These are phyloP conservation scores for Bocquillonia castaneifolia DNA, from an alignment of 441 rosid species.

Conservation along the genomic window DNA sequence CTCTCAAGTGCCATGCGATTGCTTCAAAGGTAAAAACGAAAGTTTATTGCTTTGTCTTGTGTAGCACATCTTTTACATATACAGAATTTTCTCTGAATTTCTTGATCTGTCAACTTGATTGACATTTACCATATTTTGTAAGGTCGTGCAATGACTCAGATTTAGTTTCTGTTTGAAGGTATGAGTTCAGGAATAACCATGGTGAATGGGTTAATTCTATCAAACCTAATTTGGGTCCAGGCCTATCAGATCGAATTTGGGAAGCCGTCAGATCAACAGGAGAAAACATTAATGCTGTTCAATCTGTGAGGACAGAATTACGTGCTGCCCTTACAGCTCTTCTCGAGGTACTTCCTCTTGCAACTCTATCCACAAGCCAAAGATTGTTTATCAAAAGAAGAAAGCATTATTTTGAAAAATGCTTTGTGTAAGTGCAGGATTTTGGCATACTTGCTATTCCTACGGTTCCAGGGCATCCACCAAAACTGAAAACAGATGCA, in stretches of 20 bases:
- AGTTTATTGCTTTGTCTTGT: no score
- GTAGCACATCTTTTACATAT: background rate
- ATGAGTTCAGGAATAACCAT: conserved; percentile 77
- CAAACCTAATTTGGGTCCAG: conserved; percentile 73
- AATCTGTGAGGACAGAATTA: conserved; percentile 47
- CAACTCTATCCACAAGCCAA: background rate
- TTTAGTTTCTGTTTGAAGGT: conserved; percentile 33
- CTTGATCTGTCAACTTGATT: conserved; percentile 10
- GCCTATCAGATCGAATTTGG: conserved; percentile 54
- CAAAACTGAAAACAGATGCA: conserved; percentile 57
- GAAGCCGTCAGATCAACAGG: conserved; percentile 51
- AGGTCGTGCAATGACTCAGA: conserved; percentile 6
- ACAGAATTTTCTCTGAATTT: background rate
- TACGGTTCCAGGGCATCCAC: conserved; percentile 81
- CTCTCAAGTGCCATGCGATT: conserved; percentile 64
- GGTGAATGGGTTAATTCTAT: conserved; percentile 61
- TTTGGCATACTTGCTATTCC: conserved; percentile 68
- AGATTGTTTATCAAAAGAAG: background rate
- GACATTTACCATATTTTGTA: no score
- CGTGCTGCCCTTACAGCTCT: conserved; percentile 54
- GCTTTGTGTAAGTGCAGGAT: conserved; percentile 37
- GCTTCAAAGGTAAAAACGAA: conserved; percentile 51
- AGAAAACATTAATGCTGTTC: conserved; percentile 44
- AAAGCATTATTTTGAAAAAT: background rate
- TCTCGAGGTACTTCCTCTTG: conserved; percentile 48